A percentile compares a stretch with the other conserved stretches of the same genome.
Evolutionary conservation across 306 rosid genomes (phyloP).

Genomic region (Styphnolobium japonicum): DNA sequence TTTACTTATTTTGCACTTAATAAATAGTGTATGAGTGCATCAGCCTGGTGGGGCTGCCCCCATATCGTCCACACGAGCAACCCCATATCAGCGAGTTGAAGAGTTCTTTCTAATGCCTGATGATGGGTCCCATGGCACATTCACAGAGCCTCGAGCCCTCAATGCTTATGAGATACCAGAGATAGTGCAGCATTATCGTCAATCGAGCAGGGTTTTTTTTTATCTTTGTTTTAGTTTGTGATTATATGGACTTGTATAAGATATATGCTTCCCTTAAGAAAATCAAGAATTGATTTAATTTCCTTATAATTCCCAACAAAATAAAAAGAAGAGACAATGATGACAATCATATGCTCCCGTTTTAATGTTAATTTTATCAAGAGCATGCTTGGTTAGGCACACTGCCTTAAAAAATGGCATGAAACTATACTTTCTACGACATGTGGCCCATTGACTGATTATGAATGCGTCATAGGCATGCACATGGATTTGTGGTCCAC

Average conservation of each 20-base stretch:
- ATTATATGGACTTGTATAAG: background rate
- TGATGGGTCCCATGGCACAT: conserved; percentile 52
- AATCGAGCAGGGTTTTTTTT: conserved; percentile 41
- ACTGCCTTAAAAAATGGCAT: conserved; percentile 19
- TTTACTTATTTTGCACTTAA: background rate
- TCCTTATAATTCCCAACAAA: background rate
- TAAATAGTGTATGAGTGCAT: conserved; percentile 49
- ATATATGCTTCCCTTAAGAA: background rate
- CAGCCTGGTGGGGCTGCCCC: conserved; percentile 56
- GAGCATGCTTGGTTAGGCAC: conserved; percentile 16
- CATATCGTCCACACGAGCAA: conserved; percentile 45
- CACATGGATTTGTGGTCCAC: conserved; percentile 34
- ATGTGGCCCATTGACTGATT: conserved; percentile 16
- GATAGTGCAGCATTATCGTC: conserved; percentile 60
- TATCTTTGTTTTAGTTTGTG: background rate
- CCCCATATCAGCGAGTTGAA: conserved; percentile 53
- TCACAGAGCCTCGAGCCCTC: conserved; percentile 49
- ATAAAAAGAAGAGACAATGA: background rate
- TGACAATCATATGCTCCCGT: background rate
- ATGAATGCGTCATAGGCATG: conserved; percentile 15
- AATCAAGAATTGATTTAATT: background rate
- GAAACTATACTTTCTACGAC: conserved; percentile 7
- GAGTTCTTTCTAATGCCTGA: conserved; percentile 47
- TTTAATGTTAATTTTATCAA: background rate
- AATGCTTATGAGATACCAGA: conserved; percentile 35